These are phyloP conservation scores for Eucalyptus victrix DNA, from an alignment of 345 rosid genomes.

Conservation along the genomic window DNA sequence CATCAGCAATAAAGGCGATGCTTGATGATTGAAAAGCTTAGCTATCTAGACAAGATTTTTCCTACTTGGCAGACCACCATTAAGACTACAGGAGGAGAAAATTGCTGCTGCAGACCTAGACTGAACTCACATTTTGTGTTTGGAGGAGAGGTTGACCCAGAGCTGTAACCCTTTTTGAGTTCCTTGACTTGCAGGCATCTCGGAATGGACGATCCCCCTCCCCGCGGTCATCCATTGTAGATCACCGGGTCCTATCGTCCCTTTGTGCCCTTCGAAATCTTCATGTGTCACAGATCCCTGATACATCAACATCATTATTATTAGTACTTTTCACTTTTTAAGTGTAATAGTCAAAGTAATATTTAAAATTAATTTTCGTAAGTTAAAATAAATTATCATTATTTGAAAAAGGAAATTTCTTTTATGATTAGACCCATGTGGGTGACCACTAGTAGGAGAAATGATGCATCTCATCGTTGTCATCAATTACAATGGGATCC, in stretches of 20 bases:
- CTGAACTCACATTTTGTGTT: conserved; percentile 57
- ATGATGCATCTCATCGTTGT: neutral
- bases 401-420: neutral
- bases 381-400: neutral
- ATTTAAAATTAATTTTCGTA: neutral
- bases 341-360: neutral
- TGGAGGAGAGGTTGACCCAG: conserved; percentile 86
- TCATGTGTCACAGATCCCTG: conserved; percentile 72
- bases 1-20: neutral
- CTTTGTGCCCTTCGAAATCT: conserved; percentile 85
- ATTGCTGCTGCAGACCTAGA: neutral
- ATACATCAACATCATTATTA: neutral
- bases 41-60: neutral
- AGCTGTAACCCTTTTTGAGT: conserved; percentile 76
- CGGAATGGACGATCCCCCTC: conserved; percentile 92
- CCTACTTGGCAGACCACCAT: neutral
- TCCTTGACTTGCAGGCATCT: conserved; percentile 79
- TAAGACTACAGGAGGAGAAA: neutral
- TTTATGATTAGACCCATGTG: neutral
- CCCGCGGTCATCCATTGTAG: conserved; percentile 98
- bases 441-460: neutral
- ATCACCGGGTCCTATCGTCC: conserved; percentile 71
- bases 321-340: neutral
- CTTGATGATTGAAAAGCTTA: neutral
- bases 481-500: neutral